Percentiles rank a stretch among this genome's conserved stretches.
Evolutionary conservation across 169 alveolate genomes (phyloP).

Genomic region (Plasmodium ovale): DNA sequence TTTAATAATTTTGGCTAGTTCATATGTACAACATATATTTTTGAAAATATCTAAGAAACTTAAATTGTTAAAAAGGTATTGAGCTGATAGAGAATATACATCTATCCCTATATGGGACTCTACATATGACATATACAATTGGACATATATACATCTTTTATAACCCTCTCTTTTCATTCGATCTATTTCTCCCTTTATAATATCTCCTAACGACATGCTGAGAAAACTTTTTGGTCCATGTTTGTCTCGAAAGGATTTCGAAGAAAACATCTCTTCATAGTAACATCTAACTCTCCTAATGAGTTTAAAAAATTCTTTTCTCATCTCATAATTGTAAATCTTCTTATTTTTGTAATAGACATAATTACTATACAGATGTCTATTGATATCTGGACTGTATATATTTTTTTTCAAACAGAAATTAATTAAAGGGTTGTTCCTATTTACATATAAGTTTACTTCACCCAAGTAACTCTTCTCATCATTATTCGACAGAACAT

Average conservation of each 20-base stretch:
- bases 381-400: constrained; percentile 10
- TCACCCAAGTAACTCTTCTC: constrained; percentile 46
- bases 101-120: constrained; percentile 33
- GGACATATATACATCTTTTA: constrained; percentile 1
- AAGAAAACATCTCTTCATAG: constrained; percentile 26
- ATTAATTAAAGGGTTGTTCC: constrained; percentile 53
- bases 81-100: constrained; percentile 25
- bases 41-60: constrained; percentile 23
- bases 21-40: constrained; percentile 39
- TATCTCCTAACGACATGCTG: constrained; percentile 24
- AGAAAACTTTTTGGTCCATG: background rate
- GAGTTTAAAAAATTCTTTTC: constrained; percentile 55
- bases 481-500: constrained; percentile 6
- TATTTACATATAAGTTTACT: constrained; percentile 2
- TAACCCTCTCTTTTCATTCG: constrained; percentile 28
- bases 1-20: constrained; percentile 19
- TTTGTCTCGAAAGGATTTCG: background rate
- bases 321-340: constrained; percentile 40
- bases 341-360: constrained; percentile 25
- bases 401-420: constrained; percentile 70
- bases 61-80: constrained; percentile 45
- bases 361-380: constrained; percentile 44
- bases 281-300: constrained; percentile 19
- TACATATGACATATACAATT: constrained; percentile 18
- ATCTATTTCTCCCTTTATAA: constrained; percentile 10